phyloP scores from a whole-genome alignment of 2,329 filamentous ascomycete genomes.

The Ceratocystis albifundus region DNA sequence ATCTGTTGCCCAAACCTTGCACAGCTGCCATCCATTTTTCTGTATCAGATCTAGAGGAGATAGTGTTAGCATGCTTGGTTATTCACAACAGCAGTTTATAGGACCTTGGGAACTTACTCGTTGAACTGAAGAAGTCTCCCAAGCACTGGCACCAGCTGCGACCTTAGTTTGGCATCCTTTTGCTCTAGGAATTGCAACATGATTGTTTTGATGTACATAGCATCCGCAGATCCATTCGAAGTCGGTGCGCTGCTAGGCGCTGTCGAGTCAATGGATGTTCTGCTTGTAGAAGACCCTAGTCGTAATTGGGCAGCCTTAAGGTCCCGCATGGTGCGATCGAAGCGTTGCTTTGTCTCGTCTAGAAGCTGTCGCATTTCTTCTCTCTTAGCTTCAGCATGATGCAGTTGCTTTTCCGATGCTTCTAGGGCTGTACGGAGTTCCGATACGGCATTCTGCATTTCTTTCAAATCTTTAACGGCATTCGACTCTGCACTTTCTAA shows the following conservation, averaged over 20 bases:
- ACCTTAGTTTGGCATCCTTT: conserved; percentile 63
- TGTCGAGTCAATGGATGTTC: conserved; percentile 38
- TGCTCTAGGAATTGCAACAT: conserved; percentile 71
- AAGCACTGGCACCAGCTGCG: conserved; percentile 66
- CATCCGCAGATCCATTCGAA: conserved; percentile 33
- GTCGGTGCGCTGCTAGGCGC: conserved; percentile 25
- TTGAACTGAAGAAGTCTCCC: conserved; percentile 67
- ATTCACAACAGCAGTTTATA: conserved; percentile 22
- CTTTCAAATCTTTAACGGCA: conserved; percentile 59
- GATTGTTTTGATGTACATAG: conserved; percentile 67
- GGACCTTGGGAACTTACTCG: conserved; percentile 42
- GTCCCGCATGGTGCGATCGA: conserved; percentile 69
- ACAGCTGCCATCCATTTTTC: conserved; percentile 28
- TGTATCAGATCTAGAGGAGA: conserved; percentile 25
- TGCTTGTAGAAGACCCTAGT: conserved; percentile 31
- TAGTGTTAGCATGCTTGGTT: conserved; percentile 20
- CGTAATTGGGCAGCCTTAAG: conserved; percentile 43
- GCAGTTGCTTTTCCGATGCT: conserved; percentile 71
- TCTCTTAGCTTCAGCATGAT: conserved; percentile 74
- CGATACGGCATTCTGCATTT: conserved; percentile 64
- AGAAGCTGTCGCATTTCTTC: conserved; percentile 61
- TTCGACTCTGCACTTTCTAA: conserved; percentile 59
- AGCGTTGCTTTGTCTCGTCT: conserved; percentile 63
- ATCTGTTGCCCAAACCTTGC: conserved; percentile 25
- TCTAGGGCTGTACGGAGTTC: conserved; percentile 72